Base-by-base conservation (phyloP, 495 filamentous ascomycete genomes). In the Aspergillus biplanus region DNA sequence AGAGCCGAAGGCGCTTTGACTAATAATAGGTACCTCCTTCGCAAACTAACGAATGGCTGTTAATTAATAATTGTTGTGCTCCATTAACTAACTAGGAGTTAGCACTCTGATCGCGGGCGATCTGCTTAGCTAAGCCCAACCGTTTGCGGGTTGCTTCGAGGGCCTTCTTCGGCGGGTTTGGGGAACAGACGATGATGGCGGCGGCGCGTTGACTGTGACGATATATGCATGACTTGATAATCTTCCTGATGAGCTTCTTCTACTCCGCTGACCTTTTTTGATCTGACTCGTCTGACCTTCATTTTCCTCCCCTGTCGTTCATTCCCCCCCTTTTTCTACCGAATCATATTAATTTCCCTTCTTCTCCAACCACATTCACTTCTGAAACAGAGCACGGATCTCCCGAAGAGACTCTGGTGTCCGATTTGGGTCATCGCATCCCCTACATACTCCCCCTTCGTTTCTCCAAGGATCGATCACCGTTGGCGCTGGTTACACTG, bases 341-440 rank as follows among this genome's bases (percentile, higher is more conserved):
- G 59, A 64, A 39, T 56, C 58, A 46, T 66, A 57, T 48, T 27
- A 60, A 15, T 21, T 65, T 55, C 16, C 34, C 33, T 50, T 15
- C 58, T 46, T 37, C 33, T 7, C 33, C 27, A 50, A 52, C 33
- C 49, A 59, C 56, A 47, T 44, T 65, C 46, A 13, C 44, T 59
- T 69, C 68, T 77, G 73, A 78, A 75, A 78, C 77, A 64, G 65
- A 74, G 74, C 77, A 78, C 75, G 71, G 75, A 75, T 79, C 76
- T 65, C 63, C 67, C 67, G 57, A 69, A 65, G 68, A 52, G 58
- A 69, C 64, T 53, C 53, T 27, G 21, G 12, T 35, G 9, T 39
- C 44, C 34, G 48, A 59, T 33, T 33, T 53, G 56, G 5, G 49
- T 56, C 37, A 35, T 58, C 61, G 37, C 18, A 53, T 21, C 18